phyloP scores from a whole-genome alignment of 192 early-diverging fungal genomes.

The Coemansia sp. region DNA sequence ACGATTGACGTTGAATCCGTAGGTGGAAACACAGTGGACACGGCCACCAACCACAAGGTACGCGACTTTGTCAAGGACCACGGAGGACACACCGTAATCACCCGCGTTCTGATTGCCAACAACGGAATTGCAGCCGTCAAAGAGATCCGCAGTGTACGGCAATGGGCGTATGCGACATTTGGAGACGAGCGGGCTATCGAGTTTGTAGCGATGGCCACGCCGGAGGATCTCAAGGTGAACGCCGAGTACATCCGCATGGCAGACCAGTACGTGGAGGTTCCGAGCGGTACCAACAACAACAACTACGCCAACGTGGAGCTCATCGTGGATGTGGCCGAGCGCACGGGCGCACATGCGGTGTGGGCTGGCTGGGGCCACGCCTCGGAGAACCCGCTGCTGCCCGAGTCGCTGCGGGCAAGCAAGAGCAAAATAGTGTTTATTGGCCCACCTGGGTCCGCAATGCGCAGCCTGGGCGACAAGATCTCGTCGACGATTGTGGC shows the following conservation, averaged over 20 bases:
- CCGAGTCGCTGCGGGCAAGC: constrained; percentile 82
- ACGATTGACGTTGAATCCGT: constrained; percentile 3
- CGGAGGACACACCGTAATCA: constrained; percentile 84
- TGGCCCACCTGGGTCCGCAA: constrained; percentile 92
- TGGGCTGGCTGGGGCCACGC: constrained; percentile 99
- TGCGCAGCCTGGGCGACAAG: constrained; percentile 99
- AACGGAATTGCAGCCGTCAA: constrained; percentile 99
- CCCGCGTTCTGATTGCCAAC: constrained; percentile 96
- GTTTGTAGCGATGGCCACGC: constrained; percentile 97
- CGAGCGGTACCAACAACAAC: constrained; percentile 96
- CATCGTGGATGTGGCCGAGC: constrained; percentile 97
- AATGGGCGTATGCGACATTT: constrained; percentile 99
- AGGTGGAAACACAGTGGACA: constrained; percentile 71
- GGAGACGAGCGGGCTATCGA: constrained; percentile 93
- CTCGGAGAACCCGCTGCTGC: constrained; percentile 95
- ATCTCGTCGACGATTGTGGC: constrained; percentile 99
- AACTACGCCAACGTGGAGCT: constrained; percentile 99
- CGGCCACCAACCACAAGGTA: constrained; percentile 62
- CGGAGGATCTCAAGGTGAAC: constrained; percentile 95
- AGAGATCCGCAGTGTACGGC: constrained; percentile 94
- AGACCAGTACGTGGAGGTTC: constrained; percentile 97
- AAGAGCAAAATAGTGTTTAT: constrained; percentile 89
- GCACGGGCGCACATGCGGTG: constrained; percentile 80
- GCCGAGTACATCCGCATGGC: constrained; percentile 99
- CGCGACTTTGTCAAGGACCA: constrained; percentile 74